These are phyloP conservation scores for Paracoccidioides brasiliensis DNA, from an alignment of 2,329 filamentous ascomycete genomes.

Conservation along the genomic window DNA sequence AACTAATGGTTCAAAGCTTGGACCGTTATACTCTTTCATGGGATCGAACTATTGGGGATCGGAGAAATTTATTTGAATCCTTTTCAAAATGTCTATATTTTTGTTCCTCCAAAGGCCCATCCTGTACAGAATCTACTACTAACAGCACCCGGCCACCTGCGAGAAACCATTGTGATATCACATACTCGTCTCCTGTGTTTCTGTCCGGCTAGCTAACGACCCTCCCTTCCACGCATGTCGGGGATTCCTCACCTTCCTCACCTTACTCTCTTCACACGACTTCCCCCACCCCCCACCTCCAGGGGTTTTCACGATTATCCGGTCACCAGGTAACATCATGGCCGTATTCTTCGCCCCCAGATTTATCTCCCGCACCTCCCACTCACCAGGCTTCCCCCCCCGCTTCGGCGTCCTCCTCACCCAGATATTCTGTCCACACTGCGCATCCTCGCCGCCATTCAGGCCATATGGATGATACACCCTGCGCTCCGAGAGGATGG, in stretches of 20 bases:
- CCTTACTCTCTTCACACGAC: conserved; percentile 40
- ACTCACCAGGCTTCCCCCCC: conserved; percentile 10
- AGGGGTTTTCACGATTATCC: conserved; percentile 27
- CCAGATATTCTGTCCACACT: conserved; percentile 74
- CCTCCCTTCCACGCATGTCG: conserved; percentile 47
- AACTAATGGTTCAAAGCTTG: too few species aligned
- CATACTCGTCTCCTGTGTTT: conserved; percentile 39
- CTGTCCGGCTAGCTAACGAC: conserved; percentile 37
- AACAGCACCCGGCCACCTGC: neutral
- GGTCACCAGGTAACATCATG: conserved; percentile 24
- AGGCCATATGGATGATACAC: conserved; percentile 68
- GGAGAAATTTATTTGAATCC: too few species aligned
- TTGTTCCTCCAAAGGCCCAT: neutral
- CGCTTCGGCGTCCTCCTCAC: conserved; percentile 51
- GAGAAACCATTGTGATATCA: conserved; percentile 10
- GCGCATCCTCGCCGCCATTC: conserved; percentile 62
- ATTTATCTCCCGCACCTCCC: conserved; percentile 16
- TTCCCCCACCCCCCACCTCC: conserved; percentile 31
- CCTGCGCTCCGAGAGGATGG: conserved; percentile 59
- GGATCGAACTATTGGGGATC: too few species aligned
- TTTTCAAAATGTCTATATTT: neutral
- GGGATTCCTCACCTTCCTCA: conserved; percentile 42
- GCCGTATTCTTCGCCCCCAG: conserved; percentile 22
- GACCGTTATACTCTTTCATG: too few species aligned
- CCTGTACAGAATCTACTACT: neutral